Percentiles rank a stretch among this genome's conserved stretches.
Conservation (phyloP, 108 stramenopile species). For the Asterionellopsis glacialis region DNA sequence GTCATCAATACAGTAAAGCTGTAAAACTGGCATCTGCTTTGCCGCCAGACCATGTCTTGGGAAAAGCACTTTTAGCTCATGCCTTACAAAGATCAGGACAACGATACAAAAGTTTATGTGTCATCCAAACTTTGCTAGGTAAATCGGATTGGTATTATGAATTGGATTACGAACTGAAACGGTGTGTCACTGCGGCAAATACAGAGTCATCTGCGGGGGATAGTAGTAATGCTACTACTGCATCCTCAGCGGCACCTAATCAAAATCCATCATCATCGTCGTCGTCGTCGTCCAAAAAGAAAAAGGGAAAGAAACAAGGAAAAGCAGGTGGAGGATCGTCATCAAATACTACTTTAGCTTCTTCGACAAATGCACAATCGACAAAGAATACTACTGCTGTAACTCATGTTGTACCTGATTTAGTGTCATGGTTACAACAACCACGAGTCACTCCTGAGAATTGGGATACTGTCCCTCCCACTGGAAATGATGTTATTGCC, state of each 20-base stretch:
- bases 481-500: neutral
- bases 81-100: constrained; percentile 55
- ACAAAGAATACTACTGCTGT: neutral
- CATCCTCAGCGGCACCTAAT: constrained; percentile 10
- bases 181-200: constrained; percentile 6
- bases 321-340: constrained; percentile 25
- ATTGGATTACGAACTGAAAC: constrained; percentile 24
- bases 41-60: constrained; percentile 37
- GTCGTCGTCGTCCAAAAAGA: constrained; percentile 4
- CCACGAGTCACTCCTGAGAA: constrained; percentile 18
- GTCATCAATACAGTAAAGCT: constrained; percentile 55
- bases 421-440: constrained; percentile 23
- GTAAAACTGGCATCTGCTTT: constrained; percentile 54
- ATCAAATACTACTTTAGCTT: neutral
- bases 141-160: constrained; percentile 26
- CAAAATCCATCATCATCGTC: constrained; percentile 3
- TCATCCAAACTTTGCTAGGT: constrained; percentile 38
- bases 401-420: constrained; percentile 9
- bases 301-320: constrained; percentile 33
- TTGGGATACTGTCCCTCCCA: constrained; percentile 23
- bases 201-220: neutral
- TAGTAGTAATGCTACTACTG: neutral
- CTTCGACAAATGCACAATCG: too few species aligned
- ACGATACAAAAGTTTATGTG: constrained; percentile 35
- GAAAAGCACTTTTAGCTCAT: constrained; percentile 55